A percentile compares a stretch with the other conserved stretches of the same genome.
Conservation (phyloP, 177 flowering plant genomes). For the Vitis hybrid region DNA sequence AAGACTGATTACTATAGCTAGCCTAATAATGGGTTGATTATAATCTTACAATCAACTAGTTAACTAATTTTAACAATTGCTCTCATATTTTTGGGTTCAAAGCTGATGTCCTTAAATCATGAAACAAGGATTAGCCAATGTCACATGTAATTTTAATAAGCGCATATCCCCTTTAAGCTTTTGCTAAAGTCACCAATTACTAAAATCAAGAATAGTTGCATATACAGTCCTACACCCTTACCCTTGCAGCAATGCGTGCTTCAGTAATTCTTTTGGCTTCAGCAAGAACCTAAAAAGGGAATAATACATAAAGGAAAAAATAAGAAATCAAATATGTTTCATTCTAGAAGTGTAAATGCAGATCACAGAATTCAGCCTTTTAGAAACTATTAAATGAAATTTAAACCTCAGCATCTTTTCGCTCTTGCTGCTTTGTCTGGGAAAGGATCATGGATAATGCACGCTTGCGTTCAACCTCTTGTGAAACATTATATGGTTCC, state of each 20-base stretch:
- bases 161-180: neutral
- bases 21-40: no score
- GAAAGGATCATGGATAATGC: constrained; percentile 85
- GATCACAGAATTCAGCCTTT: neutral
- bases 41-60: no score
- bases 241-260: constrained; percentile 64
- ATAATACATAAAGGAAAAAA: constrained; percentile 1
- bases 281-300: constrained; percentile 64
- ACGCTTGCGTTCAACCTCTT: constrained; percentile 89
- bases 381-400: neutral
- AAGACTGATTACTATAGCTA: no score
- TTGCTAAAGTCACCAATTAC: neutral
- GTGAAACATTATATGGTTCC: constrained; percentile 78
- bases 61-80: no score
- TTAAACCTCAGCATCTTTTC: constrained; percentile 83
- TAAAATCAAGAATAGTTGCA: neutral
- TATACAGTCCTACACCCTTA: constrained; percentile 16
- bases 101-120: no score
- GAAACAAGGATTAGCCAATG: neutral
- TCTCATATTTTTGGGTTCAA: no score
- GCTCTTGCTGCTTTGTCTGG: constrained; percentile 89
- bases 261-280: constrained; percentile 92
- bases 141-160: neutral
- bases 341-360: neutral
- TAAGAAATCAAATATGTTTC: neutral